These are phyloP conservation scores for Chaetomium tenue DNA, from an alignment of 495 filamentous ascomycete genomes.

Conservation along the genomic window DNA sequence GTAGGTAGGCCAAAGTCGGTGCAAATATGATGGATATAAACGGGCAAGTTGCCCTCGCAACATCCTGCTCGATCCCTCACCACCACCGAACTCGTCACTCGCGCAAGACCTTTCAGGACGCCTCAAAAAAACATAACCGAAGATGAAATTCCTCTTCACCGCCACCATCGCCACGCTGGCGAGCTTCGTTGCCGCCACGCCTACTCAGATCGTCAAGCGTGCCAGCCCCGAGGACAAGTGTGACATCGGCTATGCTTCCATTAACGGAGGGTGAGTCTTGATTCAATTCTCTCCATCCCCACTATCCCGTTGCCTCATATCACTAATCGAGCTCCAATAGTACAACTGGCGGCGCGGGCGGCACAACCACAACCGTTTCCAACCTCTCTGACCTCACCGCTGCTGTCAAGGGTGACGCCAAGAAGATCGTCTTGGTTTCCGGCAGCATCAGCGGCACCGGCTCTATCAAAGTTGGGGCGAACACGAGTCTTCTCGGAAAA, in stretches of 20 bases:
- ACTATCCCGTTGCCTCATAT: not conserved
- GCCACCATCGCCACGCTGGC: slow-evolving; percentile 9
- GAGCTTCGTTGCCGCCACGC: slow-evolving; percentile 1
- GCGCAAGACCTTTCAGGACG: not conserved
- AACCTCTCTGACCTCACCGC: not conserved
- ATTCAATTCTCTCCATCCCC: not conserved
- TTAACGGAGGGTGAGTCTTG: slow-evolving; percentile 3
- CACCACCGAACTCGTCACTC: not conserved
- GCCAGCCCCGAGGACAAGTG: not conserved
- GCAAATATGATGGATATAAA: not conserved
- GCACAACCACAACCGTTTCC: slow-evolving; percentile 7
- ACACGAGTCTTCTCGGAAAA: slow-evolving; percentile 7
- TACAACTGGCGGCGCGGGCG: slow-evolving; percentile 8
- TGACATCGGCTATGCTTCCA: slow-evolving; percentile 7
- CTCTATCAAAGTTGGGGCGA: not conserved
- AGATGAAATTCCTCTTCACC: slow-evolving; percentile 11
- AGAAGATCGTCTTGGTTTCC: slow-evolving; percentile 5
- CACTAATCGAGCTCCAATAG: not conserved
- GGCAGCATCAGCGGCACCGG: slow-evolving; percentile 9
- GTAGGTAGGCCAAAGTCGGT: not conserved
- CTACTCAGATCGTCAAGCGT: slow-evolving; percentile 7
- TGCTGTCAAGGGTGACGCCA: slow-evolving; percentile 6
- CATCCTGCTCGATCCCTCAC: not conserved
- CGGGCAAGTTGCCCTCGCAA: not conserved
- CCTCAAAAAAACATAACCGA: not conserved